phyloP scores from a whole-genome alignment of 1,139 yeast species.

The Torulaspora globosa region DNA sequence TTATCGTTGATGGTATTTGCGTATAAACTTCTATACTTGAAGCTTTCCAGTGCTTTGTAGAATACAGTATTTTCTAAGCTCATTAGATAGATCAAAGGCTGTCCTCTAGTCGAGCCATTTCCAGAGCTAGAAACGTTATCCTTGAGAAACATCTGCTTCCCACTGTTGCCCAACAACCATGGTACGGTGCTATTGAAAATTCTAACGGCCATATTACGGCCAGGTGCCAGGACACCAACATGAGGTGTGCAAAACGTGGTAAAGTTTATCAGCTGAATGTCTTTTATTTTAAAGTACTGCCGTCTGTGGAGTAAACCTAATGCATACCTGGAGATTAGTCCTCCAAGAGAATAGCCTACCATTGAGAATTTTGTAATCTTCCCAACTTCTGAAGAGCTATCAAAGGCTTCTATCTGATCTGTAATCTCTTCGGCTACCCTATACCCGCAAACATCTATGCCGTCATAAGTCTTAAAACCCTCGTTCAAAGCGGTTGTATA shows the following conservation, averaged over 20 bases:
- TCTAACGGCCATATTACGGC: constrained; percentile 43
- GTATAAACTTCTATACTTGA: constrained; percentile 54
- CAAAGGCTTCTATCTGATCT: constrained; percentile 40
- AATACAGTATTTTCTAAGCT: constrained; percentile 60
- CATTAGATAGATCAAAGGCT: constrained; percentile 62
- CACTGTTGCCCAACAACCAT: constrained; percentile 61
- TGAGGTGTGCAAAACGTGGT: constrained; percentile 80
- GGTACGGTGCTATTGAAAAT: constrained; percentile 62
- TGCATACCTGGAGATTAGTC: constrained; percentile 71
- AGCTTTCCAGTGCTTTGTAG: constrained; percentile 50
- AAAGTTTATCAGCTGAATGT: constrained; percentile 52
- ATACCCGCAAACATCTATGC: constrained; percentile 78
- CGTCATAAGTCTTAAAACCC: constrained; percentile 70
- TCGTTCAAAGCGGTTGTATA: constrained; percentile 61
- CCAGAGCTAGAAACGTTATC: constrained; percentile 38
- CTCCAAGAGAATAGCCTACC: constrained; percentile 81
- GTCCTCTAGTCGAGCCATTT: constrained; percentile 16
- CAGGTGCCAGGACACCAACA: constrained; percentile 70
- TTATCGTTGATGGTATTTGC: constrained; percentile 76
- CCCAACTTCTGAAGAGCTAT: constrained; percentile 8
- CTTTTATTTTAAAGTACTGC: constrained; percentile 43
- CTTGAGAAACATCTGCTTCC: constrained; percentile 63
- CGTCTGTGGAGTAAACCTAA: constrained; percentile 60
- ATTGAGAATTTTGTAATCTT: constrained; percentile 52
- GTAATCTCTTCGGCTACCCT: constrained; percentile 68